Evolutionary conservation across 352 stramenopile species (phyloP), one percentile per base, ranked within the genome.

Genomic region (Phytophthora sp.): DNA sequence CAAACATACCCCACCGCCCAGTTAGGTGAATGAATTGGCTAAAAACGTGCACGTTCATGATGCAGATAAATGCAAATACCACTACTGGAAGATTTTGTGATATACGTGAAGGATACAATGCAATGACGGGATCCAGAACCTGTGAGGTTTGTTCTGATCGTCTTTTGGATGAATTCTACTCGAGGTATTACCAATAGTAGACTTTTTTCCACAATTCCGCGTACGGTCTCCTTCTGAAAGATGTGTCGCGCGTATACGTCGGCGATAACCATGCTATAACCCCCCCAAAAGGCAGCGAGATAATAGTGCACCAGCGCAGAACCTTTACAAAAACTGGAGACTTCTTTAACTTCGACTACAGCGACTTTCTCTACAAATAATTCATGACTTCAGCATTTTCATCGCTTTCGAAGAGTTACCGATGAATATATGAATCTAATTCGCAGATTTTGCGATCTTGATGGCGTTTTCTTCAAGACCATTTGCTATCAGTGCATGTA

Each of bases 11-110:
- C 61, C 53, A 65, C 13, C 42, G 38, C 0, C 42, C 23, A 7
- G 54, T 41, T 1, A 13, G 15, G 15, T 27, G 8, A 8, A 70
- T 15, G 15, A 60, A 41, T 46, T 48, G n/a, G 27, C 45, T 66
- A 6, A 54, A 28, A 5, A 24, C 41, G 21, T 71, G 62, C 3
- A 66, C 55, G 15, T 66, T 66, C 9, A 57, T 44, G 13, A 71
- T 58, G 17, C 55, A n/a, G 13, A 62, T 50, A 11, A 71, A 17
- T 0, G 39, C 17, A 5, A 58, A 58, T 1, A 37, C 18, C 10
- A 62, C 5, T 1, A 45, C 28, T 1, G 55, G 55, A 2, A 60
- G 26, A 18, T 53, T 67, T 26, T 63, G 43, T n/a, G n/a, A 13
- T 56, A 62, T 2, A 67, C 50, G 6, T 44, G 20, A 17, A 67